These are phyloP conservation scores for Clathrospora elynae DNA, from an alignment of 2,329 filamentous ascomycete species.

Conservation along the genomic window DNA sequence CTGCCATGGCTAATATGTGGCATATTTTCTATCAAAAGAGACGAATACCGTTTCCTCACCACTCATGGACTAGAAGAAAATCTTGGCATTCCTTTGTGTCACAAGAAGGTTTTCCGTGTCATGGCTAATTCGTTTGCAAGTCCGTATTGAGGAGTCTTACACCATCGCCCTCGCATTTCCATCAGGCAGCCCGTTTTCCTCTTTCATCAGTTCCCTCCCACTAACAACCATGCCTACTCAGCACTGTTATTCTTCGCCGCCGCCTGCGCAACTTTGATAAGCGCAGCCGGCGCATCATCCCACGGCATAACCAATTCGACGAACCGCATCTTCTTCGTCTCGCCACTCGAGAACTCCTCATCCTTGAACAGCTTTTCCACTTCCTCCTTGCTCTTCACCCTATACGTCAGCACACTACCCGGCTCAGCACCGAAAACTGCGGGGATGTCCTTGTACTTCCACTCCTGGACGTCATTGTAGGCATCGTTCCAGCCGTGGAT, in stretches of 20 bases:
- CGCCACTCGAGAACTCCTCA: conserved; percentile 59
- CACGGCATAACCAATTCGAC: conserved; percentile 83
- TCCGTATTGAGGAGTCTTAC: too few relatives aligned
- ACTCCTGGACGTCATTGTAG: conserved; percentile 81
- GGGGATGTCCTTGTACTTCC: conserved; percentile 73
- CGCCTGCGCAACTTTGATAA: conserved; percentile 73
- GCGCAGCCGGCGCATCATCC: conserved; percentile 73
- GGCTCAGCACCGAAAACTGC: conserved; percentile 68
- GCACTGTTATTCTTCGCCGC: conserved; percentile 65
- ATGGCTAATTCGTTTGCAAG: too few relatives aligned
- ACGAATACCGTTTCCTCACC: too few relatives aligned
- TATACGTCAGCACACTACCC: conserved; percentile 65
- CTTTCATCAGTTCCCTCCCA: not conserved
- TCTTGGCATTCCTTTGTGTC: too few relatives aligned
- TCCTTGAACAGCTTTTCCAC: conserved; percentile 69
- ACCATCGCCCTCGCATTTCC: too few relatives aligned
- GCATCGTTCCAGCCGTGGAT: conserved; percentile 80
- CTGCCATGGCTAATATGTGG: too few relatives aligned
- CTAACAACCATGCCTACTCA: conserved; percentile 8
- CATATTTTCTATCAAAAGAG: too few relatives aligned
- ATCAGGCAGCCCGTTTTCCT: too few relatives aligned
- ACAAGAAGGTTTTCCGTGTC: too few relatives aligned
- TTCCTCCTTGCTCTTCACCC: conserved; percentile 71
- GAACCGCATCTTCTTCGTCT: conserved; percentile 63
- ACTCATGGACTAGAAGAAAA: too few relatives aligned